Evolutionary conservation across 306 rosid genomes (phyloP), one percentile per base, ranked within the genome.

Genomic region (Abrus pulchellus): DNA sequence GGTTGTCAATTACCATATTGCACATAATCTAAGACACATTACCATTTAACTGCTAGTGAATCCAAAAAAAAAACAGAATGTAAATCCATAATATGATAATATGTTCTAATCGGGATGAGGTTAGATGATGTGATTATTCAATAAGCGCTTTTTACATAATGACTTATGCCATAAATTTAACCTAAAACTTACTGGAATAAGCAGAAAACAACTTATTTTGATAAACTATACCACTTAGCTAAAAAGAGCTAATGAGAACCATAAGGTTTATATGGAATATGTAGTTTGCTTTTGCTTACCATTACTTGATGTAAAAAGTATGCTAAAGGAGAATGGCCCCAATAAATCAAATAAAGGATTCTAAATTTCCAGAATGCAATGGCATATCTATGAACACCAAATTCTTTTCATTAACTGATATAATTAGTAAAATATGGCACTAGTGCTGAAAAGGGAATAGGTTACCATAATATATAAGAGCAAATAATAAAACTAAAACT

Each of bases 341-440:
- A 44, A 65, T 43, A 50, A 50, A 50, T 3, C 20, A 43, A 27
- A 65, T 20, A 4, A 9, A 77, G 52, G 40, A 73, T 63, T 60
- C 27, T 6, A 68, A 41, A 28, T 29, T 33, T 75, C 52, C 67
- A 73, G 32, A 57, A 40, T 12, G 48, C 8, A 12, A 33, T 29
- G 41, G 11, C 54, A 56, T 76, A 66, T 59, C 64, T 50, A 10
- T n/a, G 9, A 63, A 74, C 13, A 29, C 34, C 49, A 83, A 53
- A 34, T 60, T 61, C 43, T 53, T 41, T 2, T 57, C 55, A 52
- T n/a, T 12, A 61, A 75, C 36, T 3, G 66, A 63, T 81, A 54
- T 41, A 62, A 13, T 77, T 77, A 71, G 53, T 67, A n/a, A 59
- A 60, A 70, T 49, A 36, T 57, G 48, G 40, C 52, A 72, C 2